Evolutionary conservation across 2,329 filamentous ascomycete genomes (phyloP).

Genomic region (Fusarium sp.): DNA sequence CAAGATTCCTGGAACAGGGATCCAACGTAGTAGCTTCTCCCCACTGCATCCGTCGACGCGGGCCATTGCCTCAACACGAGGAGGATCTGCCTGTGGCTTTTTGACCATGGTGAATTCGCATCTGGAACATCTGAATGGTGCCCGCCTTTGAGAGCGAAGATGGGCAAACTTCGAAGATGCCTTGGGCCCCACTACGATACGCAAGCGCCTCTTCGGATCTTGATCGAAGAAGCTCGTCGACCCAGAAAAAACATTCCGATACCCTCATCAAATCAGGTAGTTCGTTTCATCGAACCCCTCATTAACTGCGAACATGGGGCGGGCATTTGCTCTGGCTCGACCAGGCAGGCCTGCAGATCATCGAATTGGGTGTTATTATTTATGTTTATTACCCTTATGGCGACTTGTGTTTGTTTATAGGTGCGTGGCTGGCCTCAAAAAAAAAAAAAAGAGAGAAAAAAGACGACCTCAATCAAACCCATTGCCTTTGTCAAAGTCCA

Average conservation of each 20-base stretch:
- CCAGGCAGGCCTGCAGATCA: constrained; percentile 17
- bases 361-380: constrained; percentile 11
- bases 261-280: constrained; percentile 35
- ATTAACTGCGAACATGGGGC: constrained; percentile 31
- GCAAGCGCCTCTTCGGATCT: constrained; percentile 43
- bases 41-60: constrained; percentile 25
- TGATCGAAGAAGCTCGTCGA: constrained; percentile 38
- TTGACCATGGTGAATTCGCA: constrained; percentile 33
- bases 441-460: neutral
- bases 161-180: constrained; percentile 12
- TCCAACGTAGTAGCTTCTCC: constrained; percentile 12
- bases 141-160: constrained; percentile 36
- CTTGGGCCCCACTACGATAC: constrained; percentile 36
- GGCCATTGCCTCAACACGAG: constrained; percentile 37
- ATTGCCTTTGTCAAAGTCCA: constrained; percentile 5
- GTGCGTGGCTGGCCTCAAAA: constrained; percentile 29
- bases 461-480: constrained; percentile 1
- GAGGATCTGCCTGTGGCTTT: constrained; percentile 38
- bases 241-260: constrained; percentile 36
- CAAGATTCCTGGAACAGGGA: constrained; percentile 19
- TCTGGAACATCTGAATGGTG: constrained; percentile 43
- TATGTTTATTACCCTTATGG: constrained; percentile 18
- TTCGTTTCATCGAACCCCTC: constrained; percentile 32
- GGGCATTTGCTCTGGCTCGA: constrained; percentile 22
- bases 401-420: constrained; percentile 5